Evolutionary conservation across 306 rosid species (phyloP).

Genomic region (Prunus mira): DNA sequence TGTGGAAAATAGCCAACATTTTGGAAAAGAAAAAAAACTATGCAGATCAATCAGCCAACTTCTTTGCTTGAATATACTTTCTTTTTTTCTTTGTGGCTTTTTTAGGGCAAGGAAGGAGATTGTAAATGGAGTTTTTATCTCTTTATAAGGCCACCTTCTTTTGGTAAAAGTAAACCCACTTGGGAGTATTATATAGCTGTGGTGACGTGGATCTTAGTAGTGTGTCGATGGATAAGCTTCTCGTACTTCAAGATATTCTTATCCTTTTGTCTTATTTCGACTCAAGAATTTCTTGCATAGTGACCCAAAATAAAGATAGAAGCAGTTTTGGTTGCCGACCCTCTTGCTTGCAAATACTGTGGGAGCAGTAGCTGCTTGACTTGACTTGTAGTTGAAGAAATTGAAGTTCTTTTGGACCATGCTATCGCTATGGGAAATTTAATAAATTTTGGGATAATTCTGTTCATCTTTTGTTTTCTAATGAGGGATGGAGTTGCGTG

Average conservation of each 20-base stretch:
- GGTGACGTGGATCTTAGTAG: conserved; percentile 33
- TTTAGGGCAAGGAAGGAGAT: not conserved
- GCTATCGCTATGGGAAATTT: not conserved
- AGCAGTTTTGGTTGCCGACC: not conserved
- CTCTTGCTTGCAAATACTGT: not conserved
- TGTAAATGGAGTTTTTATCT: not conserved
- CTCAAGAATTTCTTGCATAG: no score
- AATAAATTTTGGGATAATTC: not conserved
- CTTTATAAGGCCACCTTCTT: conserved; percentile 10
- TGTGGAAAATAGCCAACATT: conserved; percentile 90
- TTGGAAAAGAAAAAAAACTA: not conserved
- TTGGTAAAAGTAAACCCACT: no score
- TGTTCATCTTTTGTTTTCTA: not conserved
- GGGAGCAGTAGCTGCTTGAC: not conserved
- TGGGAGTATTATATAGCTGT: conserved; percentile 19
- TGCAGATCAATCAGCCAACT: not conserved
- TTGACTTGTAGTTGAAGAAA: not conserved
- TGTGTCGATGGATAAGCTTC: conserved; percentile 55
- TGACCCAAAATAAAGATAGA: not conserved
- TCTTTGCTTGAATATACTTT: not conserved
- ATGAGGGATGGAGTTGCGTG: not conserved
- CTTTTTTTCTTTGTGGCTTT: no score
- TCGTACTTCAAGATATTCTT: conserved; percentile 24
- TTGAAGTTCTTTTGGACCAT: not conserved
- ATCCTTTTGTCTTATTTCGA: not conserved